phyloP scores from a whole-genome alignment of 2,329 filamentous ascomycete species.

The Cercospora nicotianae region DNA sequence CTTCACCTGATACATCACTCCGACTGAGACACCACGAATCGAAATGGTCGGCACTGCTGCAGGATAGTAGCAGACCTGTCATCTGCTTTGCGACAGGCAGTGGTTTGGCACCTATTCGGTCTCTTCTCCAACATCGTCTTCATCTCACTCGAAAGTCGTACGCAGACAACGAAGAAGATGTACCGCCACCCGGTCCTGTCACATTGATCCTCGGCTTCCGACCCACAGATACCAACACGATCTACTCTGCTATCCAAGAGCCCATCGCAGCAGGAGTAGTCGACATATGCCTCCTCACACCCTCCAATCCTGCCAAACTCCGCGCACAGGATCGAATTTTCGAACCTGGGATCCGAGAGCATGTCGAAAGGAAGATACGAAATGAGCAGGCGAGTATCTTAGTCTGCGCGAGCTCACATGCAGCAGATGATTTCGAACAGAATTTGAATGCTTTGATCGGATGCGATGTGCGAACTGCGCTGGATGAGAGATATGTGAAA shows the following conservation, averaged over 20 bases:
- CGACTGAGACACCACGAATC: background rate
- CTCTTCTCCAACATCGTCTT: background rate
- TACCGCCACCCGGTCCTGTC: background rate
- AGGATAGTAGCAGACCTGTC: background rate
- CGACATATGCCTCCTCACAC: background rate
- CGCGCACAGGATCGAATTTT: background rate
- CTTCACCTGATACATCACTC: background rate
- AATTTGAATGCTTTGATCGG: background rate
- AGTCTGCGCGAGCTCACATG: background rate
- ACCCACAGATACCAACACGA: background rate
- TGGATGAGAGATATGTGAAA: slow-evolving; percentile 2
- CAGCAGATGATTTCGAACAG: background rate
- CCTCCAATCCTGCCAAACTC: background rate
- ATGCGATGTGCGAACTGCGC: background rate
- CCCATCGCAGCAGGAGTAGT: background rate
- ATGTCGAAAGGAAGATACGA: background rate
- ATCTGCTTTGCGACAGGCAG: slow-evolving; percentile 7
- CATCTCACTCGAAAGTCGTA: background rate
- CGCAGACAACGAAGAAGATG: background rate
- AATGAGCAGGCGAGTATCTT: background rate
- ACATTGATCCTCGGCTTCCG: background rate
- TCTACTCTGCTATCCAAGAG: background rate
- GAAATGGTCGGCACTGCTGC: background rate
- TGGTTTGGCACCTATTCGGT: background rate
- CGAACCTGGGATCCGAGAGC: background rate